Conservation (phyloP, 129 eudicot species). For the Mikania micrantha region DNA sequence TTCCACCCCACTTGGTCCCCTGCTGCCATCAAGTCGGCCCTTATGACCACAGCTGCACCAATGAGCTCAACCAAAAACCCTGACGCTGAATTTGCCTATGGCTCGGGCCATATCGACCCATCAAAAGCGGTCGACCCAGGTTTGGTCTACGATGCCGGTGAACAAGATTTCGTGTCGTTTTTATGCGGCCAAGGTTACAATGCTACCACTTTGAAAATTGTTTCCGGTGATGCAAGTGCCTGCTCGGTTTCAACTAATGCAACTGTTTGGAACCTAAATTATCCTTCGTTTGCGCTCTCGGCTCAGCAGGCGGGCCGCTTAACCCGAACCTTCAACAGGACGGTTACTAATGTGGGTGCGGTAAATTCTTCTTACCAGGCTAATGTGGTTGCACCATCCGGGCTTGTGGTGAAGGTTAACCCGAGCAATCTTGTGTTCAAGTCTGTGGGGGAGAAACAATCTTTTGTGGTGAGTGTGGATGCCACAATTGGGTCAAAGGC, state of each 20-base stretch:
- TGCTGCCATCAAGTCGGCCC: slow-evolving; percentile 58
- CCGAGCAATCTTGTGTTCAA: slow-evolving; percentile 32
- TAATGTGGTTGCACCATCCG: slow-evolving; percentile 26
- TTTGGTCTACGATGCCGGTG: slow-evolving; percentile 38
- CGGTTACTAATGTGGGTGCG: slow-evolving; percentile 49
- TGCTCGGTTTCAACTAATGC: slow-evolving; percentile 15
- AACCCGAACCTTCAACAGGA: slow-evolving; percentile 25
- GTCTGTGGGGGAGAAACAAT: slow-evolving; percentile 28
- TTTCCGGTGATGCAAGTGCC: slow-evolving; percentile 28
- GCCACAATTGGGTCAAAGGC: slow-evolving; percentile 13
- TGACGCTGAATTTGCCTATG: slow-evolving; percentile 48
- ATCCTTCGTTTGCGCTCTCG: slow-evolving; percentile 47
- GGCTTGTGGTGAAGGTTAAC: slow-evolving; percentile 30
- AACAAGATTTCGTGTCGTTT: slow-evolving; percentile 30
- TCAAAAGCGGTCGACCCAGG: slow-evolving; percentile 33
- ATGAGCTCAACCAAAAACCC: slow-evolving; percentile 25
- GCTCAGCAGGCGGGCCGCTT: background rate
- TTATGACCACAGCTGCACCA: slow-evolving; percentile 51
- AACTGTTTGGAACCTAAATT: slow-evolving; percentile 38
- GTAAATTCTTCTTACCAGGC: slow-evolving; percentile 27
- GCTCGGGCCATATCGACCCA: slow-evolving; percentile 43
- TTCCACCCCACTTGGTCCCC: slow-evolving; percentile 58
- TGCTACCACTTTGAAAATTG: slow-evolving; percentile 2
- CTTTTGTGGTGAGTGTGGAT: slow-evolving; percentile 37
- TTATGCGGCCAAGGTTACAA: slow-evolving; percentile 51